phyloP scores from a whole-genome alignment of 495 filamentous ascomycete genomes.

The Clavariopsis aquatica region DNA sequence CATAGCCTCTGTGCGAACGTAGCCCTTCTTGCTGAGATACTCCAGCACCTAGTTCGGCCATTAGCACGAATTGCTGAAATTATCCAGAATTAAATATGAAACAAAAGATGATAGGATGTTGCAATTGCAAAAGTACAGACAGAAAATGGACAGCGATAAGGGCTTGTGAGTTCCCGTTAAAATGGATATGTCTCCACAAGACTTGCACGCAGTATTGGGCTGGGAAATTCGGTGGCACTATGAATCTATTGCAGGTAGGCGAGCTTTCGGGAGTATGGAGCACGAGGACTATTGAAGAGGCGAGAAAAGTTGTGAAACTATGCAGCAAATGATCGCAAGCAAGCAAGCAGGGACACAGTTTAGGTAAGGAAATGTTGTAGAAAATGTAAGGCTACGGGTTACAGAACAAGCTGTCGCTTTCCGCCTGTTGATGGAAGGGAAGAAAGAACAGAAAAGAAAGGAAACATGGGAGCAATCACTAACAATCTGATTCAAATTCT shows the following conservation, averaged over 20 bases:
- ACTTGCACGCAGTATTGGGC: neutral
- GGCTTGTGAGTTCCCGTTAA: neutral
- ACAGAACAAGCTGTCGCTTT: neutral
- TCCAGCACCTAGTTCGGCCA: conserved; percentile 73
- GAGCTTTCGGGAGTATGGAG: neutral
- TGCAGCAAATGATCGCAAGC: too few relatives aligned
- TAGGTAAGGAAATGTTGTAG: neutral
- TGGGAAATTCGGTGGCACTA: neutral
- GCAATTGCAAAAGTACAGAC: neutral
- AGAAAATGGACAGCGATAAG: too few relatives aligned
- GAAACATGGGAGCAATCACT: conserved; percentile 45
- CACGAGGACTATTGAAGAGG: neutral
- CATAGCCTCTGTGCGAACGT: conserved; percentile 87
- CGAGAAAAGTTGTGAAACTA: neutral
- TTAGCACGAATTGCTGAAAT: neutral
- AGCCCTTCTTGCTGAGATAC: conserved; percentile 94
- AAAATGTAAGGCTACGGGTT: neutral
- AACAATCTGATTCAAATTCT: conserved; percentile 96
- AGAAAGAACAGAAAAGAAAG: neutral
- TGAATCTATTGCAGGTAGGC: neutral
- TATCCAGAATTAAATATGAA: neutral
- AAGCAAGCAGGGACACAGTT: too few relatives aligned
- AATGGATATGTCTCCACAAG: neutral
- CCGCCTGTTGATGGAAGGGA: neutral
- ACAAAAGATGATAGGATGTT: too few relatives aligned